Evolutionary conservation across 1,139 yeast species (phyloP).

Genomic region (Lodderomyces oxycetoniae): DNA sequence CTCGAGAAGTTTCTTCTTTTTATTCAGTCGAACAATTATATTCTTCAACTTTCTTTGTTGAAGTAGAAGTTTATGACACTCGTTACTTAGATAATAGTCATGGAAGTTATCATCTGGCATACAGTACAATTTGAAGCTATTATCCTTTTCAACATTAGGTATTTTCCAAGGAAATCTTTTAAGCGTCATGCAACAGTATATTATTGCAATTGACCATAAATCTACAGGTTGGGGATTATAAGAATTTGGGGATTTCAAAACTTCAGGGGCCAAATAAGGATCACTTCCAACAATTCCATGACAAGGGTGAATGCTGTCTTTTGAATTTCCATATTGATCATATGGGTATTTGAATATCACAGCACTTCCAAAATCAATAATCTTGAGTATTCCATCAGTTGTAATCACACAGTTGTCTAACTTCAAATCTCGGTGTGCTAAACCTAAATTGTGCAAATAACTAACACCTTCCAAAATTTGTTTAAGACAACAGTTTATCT

Average conservation of each 20-base stretch:
- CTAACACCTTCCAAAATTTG: conserved; percentile 81
- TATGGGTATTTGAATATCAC: conserved; percentile 91
- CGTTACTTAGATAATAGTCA: conserved; percentile 48
- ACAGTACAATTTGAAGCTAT: conserved; percentile 64
- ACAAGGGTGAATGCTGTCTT: conserved; percentile 65
- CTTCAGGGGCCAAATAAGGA: conserved; percentile 97
- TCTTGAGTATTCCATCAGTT: conserved; percentile 76
- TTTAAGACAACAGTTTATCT: conserved; percentile 83
- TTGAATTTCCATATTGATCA: conserved; percentile 47
- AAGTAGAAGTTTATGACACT: conserved; percentile 44
- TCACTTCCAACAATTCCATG: conserved; percentile 97
- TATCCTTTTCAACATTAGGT: conserved; percentile 76
- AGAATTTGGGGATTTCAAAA: conserved; percentile 57
- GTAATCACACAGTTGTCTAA: conserved; percentile 93
- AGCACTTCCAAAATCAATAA: conserved; percentile 96
- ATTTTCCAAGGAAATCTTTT: conserved; percentile 97
- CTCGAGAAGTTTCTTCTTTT: conserved; percentile 29
- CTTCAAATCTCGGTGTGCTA: conserved; percentile 93
- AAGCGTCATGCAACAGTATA: conserved; percentile 92
- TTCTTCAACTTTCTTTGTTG: conserved; percentile 45
- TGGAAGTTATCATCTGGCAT: conserved; percentile 52
- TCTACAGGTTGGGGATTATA: conserved; percentile 94
- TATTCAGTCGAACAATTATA: conserved; percentile 40
- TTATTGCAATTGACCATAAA: conserved; percentile 92
- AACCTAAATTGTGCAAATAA: conserved; percentile 81